These are phyloP conservation scores for Rhododendron ovatum DNA, from an alignment of 148 eudicot genomes.

Conservation along the genomic window DNA sequence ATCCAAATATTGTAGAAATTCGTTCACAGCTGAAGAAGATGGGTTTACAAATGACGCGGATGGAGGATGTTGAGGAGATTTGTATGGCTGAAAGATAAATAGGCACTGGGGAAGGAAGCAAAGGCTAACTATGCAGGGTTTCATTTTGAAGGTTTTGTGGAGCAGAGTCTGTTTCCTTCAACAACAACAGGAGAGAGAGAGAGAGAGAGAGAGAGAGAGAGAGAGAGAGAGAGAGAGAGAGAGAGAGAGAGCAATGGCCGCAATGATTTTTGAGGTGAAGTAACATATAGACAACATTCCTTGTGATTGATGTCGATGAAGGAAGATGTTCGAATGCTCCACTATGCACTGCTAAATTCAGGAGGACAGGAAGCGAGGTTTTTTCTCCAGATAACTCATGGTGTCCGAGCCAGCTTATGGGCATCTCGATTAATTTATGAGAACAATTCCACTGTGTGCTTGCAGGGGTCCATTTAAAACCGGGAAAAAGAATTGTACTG, in stretches of 20 bases:
- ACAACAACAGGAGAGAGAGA: neutral
- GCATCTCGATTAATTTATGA: no score
- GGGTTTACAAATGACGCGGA: slow-evolving; percentile 20
- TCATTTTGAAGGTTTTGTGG: neutral
- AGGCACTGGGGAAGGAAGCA: neutral
- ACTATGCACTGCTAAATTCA: neutral
- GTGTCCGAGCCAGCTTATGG: neutral
- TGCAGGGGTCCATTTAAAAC: neutral
- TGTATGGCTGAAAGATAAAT: neutral
- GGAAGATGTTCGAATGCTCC: neutral
- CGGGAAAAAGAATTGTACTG: neutral
- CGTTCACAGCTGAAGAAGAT: slow-evolving; percentile 20
- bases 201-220: no score
- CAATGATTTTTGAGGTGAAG: neutral
- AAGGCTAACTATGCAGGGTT: neutral
- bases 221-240: no score
- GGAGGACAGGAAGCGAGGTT: neutral
- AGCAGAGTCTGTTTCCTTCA: neutral
- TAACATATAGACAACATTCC: neutral
- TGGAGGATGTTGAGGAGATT: slow-evolving; percentile 11
- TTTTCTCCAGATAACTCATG: neutral
- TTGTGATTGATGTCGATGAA: neutral
- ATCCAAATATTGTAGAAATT: slow-evolving; percentile 25
- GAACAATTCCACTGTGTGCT: neutral
- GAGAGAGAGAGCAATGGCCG: neutral